Evolutionary conservation across 1,284 basidiomycete genomes (phyloP).

Genomic region (Ganoderma multipileum): DNA sequence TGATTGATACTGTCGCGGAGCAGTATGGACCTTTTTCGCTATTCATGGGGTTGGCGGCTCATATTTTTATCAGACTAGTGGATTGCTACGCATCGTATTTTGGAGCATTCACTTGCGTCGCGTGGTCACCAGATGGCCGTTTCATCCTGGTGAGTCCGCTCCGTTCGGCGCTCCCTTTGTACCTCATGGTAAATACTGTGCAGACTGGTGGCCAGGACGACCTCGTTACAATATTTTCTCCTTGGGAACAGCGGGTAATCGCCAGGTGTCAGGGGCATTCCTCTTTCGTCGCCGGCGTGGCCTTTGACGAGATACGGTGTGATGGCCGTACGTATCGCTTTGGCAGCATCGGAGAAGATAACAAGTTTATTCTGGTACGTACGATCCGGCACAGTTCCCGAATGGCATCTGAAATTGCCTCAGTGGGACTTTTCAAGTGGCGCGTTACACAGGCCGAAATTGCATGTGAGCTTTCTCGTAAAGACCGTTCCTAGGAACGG

Average conservation of each 20-base stretch:
- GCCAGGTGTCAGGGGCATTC: constrained; percentile 97
- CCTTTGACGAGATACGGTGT: constrained; percentile 88
- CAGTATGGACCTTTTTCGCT: constrained; percentile 58
- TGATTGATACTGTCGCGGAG: constrained; percentile 87
- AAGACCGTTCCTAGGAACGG: neutral
- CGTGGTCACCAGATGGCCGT: constrained; percentile 95
- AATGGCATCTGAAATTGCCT: constrained; percentile 14
- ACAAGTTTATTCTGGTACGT: constrained; percentile 83
- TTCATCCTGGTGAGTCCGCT: constrained; percentile 77
- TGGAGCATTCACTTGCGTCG: constrained; percentile 86
- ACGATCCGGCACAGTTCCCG: neutral
- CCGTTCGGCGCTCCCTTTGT: neutral
- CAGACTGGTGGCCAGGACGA: constrained; percentile 93
- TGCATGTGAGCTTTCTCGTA: constrained; percentile 43
- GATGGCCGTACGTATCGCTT: constrained; percentile 91
- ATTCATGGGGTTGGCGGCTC: constrained; percentile 17
- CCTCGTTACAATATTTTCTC: constrained; percentile 90
- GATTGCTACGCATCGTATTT: constrained; percentile 95
- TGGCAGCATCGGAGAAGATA: constrained; percentile 93
- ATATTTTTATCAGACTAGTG: constrained; percentile 62
- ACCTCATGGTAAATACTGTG: neutral
- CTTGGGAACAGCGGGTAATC: constrained; percentile 91
- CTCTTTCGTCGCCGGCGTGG: constrained; percentile 89
- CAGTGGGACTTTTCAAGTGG: constrained; percentile 94
- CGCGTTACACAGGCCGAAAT: constrained; percentile 77